Base-by-base conservation (phyloP, 1,284 basidiomycete species). In the Ganoderma lingzhi region DNA sequence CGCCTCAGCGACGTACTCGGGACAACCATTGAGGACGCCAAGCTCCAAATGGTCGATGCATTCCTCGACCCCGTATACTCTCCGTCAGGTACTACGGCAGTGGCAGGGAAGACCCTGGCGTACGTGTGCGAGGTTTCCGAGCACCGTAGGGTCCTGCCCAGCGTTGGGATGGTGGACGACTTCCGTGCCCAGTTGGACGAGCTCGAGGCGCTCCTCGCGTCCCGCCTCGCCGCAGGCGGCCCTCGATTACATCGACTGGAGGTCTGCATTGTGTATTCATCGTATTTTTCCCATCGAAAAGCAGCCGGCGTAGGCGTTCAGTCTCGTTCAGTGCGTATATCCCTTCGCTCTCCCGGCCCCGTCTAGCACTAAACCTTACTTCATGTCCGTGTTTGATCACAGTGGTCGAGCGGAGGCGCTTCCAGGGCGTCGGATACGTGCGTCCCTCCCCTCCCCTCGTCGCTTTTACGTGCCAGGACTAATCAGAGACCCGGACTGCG, bases 221-320 rank as follows among this genome's bases (percentile, higher is more conserved):
- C 44, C 44, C 44, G 17, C 44, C 44, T 17, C n/a, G 44, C 17
- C 5, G n/a, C 15, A 5, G 44, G 44, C 44, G 44, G 44, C 4
- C 44, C 15, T 2, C 44, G 44, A 6, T 8, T 45, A 17, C 44
- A 45, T 19, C 6, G 44, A 45, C n/a, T 45, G 17, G 44, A 45
- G 44, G 1, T 45, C 14, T 45, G 44, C 17, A 45, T 45, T 17
- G 19, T 17, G 17, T 12, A 44, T 9, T 37, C 37, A 9, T 37
- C 37, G 37, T 9, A 9, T 37, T 0, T 4, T 37, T 37, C 37
- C 6, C 37, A 37, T 37, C 37, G 78, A 74, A 0, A 83, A 83
- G 63, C 85, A 86, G 70, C 78, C 79, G 15, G 80, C 81, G 0
- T 88, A 85, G 84, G 81, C 37, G 9, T 9, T 1, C 37, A 23